Base-by-base conservation (phyloP, 2,329 filamentous ascomycete genomes). In the Paracoccidioides brasiliensis region DNA sequence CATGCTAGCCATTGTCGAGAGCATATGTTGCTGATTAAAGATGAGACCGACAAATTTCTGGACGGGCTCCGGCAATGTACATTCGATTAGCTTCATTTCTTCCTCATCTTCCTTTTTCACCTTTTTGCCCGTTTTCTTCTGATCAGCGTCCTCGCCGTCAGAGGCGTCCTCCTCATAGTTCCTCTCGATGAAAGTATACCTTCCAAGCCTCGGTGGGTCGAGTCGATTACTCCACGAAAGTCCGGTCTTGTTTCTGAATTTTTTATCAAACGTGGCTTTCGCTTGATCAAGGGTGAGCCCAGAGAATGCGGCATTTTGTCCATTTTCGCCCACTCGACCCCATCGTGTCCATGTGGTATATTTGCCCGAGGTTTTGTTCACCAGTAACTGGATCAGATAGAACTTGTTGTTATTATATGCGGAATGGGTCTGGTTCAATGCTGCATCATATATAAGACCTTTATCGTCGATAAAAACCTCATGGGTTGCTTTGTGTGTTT, bases 331-430 rank as follows among this genome's bases (percentile, higher is more conserved):
- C 4, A 94, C 88, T 28, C 89, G 81, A 28, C 89, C 89, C 87
- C 86, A 94, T 56, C 87, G 78, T 2, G 84, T 88, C 85, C 86
- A 91, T 0, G 80, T 82, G 45, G 75, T 72, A 66, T 76, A 86
- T 7, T 54, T 59, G 3, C 69, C 57, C 3, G 69, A 67, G 3
- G 56, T 58, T 55, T 56, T n/a, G 8, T 69, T 58, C 9, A 28
- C 70, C n/a, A 82, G 64, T 59, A 87, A 74, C 74, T 91, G 86
- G 33, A 90, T 68, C 33, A 81, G 80, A 64, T 90, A 91, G 67
- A 90, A 91, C 62, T 93, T 93, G 69, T 93, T 91, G 69, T 86
- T 86, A 65, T 91, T 93, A 49, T 77, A 70, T 0, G 74, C 72
- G 0, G 86, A 74, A 61, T 89, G 86, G 9, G 88, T 86, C 66